Evolutionary conservation across 768 basidiomycete genomes (phyloP).

Genomic region (Pleurotus cornucopiae): DNA sequence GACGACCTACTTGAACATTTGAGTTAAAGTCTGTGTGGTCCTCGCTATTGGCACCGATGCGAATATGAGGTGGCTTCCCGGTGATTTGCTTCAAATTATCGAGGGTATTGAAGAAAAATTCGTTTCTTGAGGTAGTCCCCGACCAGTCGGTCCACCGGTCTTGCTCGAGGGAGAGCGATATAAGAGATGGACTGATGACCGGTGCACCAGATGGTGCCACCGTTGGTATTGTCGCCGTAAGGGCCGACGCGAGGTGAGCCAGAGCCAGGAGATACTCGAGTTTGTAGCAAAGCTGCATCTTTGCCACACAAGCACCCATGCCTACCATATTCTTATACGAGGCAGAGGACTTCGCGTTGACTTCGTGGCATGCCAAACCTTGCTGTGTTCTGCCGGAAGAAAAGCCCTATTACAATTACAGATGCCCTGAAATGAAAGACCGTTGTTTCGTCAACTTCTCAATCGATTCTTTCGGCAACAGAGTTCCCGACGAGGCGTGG

Average conservation of each 20-base stretch:
- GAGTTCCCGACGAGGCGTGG: no score
- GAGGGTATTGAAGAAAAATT: conserved; percentile 58
- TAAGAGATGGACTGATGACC: conserved; percentile 37
- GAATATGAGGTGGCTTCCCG: conserved; percentile 48
- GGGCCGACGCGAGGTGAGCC: conserved; percentile 11
- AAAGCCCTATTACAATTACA: no score
- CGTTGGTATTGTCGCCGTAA: conserved; percentile 36
- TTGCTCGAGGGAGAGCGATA: conserved; percentile 68
- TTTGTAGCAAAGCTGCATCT: neutral
- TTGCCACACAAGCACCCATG: no score
- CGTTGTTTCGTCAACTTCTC: no score
- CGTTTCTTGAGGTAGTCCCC: conserved; percentile 46
- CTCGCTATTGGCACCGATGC: conserved; percentile 55
- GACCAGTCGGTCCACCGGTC: conserved; percentile 70
- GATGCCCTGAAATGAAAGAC: no score
- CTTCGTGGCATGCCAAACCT: no score
- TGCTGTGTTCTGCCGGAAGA: no score
- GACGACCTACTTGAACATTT: conserved; percentile 33
- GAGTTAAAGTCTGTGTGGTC: conserved; percentile 57
- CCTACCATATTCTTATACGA: no score
- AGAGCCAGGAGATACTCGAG: neutral
- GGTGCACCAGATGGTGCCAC: conserved; percentile 29
- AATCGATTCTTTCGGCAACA: no score
- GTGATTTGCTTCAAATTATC: conserved; percentile 51
- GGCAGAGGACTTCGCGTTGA: no score